Base-by-base conservation (phyloP, 805 yeast genomes). In the Saturnispora quitensis region DNA sequence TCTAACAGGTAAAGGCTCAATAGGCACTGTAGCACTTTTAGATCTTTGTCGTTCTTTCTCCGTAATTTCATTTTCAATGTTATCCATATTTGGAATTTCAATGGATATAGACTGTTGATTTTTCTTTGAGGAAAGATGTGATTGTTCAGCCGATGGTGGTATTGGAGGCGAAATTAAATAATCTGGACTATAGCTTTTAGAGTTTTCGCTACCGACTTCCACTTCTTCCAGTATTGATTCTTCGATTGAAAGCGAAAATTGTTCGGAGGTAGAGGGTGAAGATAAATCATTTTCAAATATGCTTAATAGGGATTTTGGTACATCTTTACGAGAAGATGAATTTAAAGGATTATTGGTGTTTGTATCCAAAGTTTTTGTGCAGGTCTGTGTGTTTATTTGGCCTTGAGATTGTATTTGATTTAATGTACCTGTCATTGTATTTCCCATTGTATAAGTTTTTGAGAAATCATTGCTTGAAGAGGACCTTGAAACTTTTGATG, bases 251-350 rank as follows among this genome's bases (percentile, higher is more conserved):
- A 35, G 45, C 18, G 50, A 22, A n/a, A 40, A 40, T 50, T 66
- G 72, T 10, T 62, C 68, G 27, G 78, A 81, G 57, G 84, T 89
- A 62, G 88, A 88, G 27, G 89, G 66, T 62, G 47, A 35, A 6
- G 45, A 27, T 18, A 25, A 28, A 8, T 43, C 28, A 1, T 9
- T 20, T 3, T 49, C 51, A 28, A 49, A 49, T 43, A 49, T 36
- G 15, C 81, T 81, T 53, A 83, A 67, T 33, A 89, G 68, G 2
- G 93, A 84, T 62, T 79, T 81, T 0, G 96, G 96, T 0, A 88
- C 83, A 40, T 76, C 83, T 44, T 72, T 70, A 36, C 65, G 65
- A 5, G 67, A 43, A 4, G 54, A 13, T 13, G 20, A 25, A 5
- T 42, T 9, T 4, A 33, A 22, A 8, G 22, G 18, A 18, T 15